Evolutionary conservation across 345 rosid species (phyloP).

Genomic region (Rhodamnia rubescens): DNA sequence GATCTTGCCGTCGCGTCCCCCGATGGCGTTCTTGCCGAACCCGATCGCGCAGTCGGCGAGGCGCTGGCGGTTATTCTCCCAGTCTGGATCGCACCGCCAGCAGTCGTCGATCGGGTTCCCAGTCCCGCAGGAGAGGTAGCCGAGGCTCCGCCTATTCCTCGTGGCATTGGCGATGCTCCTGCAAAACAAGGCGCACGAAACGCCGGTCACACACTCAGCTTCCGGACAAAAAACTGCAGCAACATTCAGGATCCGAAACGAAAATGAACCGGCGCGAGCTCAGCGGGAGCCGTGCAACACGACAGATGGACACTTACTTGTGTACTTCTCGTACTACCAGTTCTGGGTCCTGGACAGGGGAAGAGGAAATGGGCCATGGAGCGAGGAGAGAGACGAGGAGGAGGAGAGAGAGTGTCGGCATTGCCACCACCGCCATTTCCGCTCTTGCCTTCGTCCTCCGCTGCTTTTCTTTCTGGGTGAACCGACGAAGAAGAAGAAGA

Average conservation of each 20-base stretch:
- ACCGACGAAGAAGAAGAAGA: background rate
- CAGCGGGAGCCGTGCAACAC: background rate
- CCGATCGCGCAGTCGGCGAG: conserved; percentile 74
- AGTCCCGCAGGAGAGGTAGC: conserved; percentile 52
- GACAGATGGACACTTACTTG: conserved; percentile 19
- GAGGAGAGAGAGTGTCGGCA: conserved; percentile 7
- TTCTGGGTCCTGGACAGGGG: conserved; percentile 47
- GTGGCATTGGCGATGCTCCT: conserved; percentile 54
- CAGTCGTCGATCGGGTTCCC: conserved; percentile 85
- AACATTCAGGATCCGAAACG: background rate
- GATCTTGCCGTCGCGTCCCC: conserved; percentile 61
- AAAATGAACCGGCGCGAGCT: background rate
- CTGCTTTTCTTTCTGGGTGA: background rate
- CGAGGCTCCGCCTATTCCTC: conserved; percentile 57
- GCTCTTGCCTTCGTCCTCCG: background rate
- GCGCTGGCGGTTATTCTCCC: conserved; percentile 61
- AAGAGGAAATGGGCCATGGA: conserved; percentile 22
- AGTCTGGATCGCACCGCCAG: conserved; percentile 72
- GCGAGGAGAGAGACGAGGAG: conserved; percentile 10
- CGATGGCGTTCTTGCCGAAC: conserved; percentile 66
- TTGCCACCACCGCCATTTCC: conserved; percentile 8
- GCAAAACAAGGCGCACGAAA: background rate
- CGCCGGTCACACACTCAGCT: too few species aligned
- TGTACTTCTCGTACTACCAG: conserved; percentile 50
- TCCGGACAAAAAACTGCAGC: too few species aligned